Evolutionary conservation across 805 yeast genomes (phyloP), one percentile per base, ranked within the genome.

Genomic region (Yarrowia divulgata): DNA sequence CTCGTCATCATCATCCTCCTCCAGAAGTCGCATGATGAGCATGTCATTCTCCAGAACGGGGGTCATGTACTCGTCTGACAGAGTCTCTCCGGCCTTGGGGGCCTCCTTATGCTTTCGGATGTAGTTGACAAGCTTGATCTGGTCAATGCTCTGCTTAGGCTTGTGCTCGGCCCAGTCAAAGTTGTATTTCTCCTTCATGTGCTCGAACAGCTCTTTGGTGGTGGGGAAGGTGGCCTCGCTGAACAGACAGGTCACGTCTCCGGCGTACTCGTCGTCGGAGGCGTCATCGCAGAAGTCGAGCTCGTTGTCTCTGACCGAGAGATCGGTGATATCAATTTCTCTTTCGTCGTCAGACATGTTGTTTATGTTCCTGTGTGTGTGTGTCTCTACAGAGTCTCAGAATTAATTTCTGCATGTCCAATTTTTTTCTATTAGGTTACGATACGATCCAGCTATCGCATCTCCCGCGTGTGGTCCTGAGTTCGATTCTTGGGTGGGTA

Each of bases 41-140:
- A 75, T 72, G 49, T 74, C 77, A 69, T 74, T 74, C 46, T 71
- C 72, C 58, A 74, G 35, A 16, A 70, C 74, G 3, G 77, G 77
- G 43, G 71, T 75, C 67, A 74, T 60, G 48, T 70, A 73, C 49
- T 70, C 71, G 39, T 73, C 74, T 7, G 69, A 69, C 10, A 72
- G 71, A 10, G 16, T 12, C n/a, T 42, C 45, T 8, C 62, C 58
- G 14, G 69, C 71, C 23, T 49, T 48, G 39, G 55, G 52, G 39
- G 70, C 75, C 58, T 32, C 49, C 42, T 52, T 32, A n/a, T 72
- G 69, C 32, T 67, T 62, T 42, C 77, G 73, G 32, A 75, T 67
- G 66, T 75, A 75, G 54, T 75, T 75, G 46, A 75, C 70, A 18
- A 75, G 71, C 60, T 74, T 74, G 54, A 74, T 67, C 68, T 74